Base-by-base conservation (phyloP, 495 filamentous ascomycete species). In the Xylaria curta region DNA sequence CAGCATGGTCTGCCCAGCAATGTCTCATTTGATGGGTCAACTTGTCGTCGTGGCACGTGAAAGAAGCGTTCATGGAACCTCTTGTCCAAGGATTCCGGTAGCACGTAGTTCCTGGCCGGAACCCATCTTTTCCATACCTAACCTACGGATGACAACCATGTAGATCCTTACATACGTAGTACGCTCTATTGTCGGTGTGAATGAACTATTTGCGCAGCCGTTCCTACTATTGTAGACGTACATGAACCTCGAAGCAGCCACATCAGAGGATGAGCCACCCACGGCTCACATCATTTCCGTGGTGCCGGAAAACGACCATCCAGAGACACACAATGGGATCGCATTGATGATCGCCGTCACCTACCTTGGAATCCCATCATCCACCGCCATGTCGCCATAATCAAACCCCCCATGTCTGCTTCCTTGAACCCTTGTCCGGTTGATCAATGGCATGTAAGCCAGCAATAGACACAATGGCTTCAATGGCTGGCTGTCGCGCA, bases 201-300 rank as follows among this genome's bases (percentile, higher is more conserved):
- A 28, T 36, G 7, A 31, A 40, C 49, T 47, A 38, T 64, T 54
- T 54, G 61, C 61, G 61, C 51, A 58, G 63, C 47, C 28, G 46
- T 36, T 10, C 26, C 24, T 54, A 54, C 51, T 28, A 54, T 54
- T 28, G 28, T 54, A 54, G 24, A 28, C 21, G 10, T 31, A 59
- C 44, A 53, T 13, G 9, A n/a, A n/a, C 46, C 49, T 42, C 65
- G 28, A 31, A 7, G 13, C 49, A 51, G 28, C 68, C 36, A 33
- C 42, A 26, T 46, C 54, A 49, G 40, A 38, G 28, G 28, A 51
- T 28, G 31, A 71, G 51, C 51, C 62, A 66, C 49, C 15, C 61
- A 60, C 69, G 62, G 62, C 51, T 66, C 51, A 62, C 69, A 33
- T 59, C 54, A 59, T 69, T 60, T 61, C 66, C 66, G 66, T 69